Percentiles rank a stretch among this genome's conserved stretches.
Evolutionary conservation across 2,329 filamentous ascomycete genomes (phyloP).

Genomic region (Malbranchea cinnamomea): DNA sequence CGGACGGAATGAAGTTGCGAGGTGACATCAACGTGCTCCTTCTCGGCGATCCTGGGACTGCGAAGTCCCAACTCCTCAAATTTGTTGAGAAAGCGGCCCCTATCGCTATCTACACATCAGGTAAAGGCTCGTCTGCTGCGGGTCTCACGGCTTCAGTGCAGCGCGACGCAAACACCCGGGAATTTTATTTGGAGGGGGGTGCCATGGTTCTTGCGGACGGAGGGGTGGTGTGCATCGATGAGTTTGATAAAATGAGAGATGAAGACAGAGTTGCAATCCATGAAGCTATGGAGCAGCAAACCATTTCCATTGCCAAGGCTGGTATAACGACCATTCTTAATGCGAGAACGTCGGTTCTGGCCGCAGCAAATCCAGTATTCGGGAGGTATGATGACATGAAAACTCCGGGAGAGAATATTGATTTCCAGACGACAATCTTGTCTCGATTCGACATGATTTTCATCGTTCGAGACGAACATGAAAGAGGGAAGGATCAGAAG

Average conservation of each 20-base stretch:
- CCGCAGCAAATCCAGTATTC: conserved; percentile 93
- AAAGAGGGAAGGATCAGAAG: conserved; percentile 71
- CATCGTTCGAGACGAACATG: conserved; percentile 92
- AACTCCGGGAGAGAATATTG: conserved; percentile 93
- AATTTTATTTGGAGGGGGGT: conserved; percentile 96
- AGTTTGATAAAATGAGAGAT: conserved; percentile 99
- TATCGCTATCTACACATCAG: conserved; percentile 96
- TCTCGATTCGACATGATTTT: conserved; percentile 99
- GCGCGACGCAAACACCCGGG: conserved; percentile 74
- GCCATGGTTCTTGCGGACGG: conserved; percentile 97
- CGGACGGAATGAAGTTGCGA: conserved; percentile 92
- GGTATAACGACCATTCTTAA: conserved; percentile 98
- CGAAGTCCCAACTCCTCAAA: conserved; percentile 92
- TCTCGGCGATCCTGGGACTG: conserved; percentile 92
- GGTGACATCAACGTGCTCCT: conserved; percentile 97
- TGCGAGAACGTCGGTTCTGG: conserved; percentile 83
- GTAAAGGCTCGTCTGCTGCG: conserved; percentile 92
- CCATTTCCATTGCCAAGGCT: conserved; percentile 95
- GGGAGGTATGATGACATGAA: conserved; percentile 97
- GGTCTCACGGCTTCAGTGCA: conserved; percentile 97
- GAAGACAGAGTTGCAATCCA: conserved; percentile 96
- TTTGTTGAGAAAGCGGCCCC: conserved; percentile 94
- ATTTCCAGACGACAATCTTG: conserved; percentile 96
- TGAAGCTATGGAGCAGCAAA: conserved; percentile 99
- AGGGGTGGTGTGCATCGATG: conserved; percentile 94